phyloP scores from a whole-genome alignment of 768 basidiomycete genomes.

The Suillus subluteus region DNA sequence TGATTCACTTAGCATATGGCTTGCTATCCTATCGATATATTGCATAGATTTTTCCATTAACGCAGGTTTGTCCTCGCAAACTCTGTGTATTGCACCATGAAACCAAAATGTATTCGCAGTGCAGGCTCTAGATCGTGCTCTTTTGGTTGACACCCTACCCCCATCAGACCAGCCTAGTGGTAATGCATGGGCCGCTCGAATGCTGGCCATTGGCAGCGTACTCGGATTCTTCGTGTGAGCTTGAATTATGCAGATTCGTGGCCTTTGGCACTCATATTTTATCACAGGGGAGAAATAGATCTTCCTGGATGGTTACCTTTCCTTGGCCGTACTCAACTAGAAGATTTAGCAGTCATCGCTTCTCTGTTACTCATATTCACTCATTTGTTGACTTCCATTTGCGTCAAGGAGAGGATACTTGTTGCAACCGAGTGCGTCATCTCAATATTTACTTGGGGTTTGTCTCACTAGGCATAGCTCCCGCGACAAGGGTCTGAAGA shows the following conservation, averaged over 20 bases:
- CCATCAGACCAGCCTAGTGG: slow-evolving; percentile 75
- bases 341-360: slow-evolving; percentile 80
- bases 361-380: slow-evolving; percentile 65
- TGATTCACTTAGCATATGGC: slow-evolving; percentile 66
- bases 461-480: slow-evolving; percentile 14
- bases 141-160: slow-evolving; percentile 86
- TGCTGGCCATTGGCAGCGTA: slow-evolving; percentile 86
- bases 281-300: slow-evolving; percentile 74
- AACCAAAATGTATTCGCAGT: slow-evolving; percentile 45
- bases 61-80: slow-evolving; percentile 40
- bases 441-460: neutral
- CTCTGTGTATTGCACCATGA: neutral
- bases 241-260: neutral
- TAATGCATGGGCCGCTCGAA: slow-evolving; percentile 96
- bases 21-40: slow-evolving; percentile 76
- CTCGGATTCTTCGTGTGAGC: slow-evolving; percentile 87
- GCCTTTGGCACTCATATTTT: neutral
- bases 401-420: slow-evolving; percentile 77
- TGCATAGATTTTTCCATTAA: slow-evolving; percentile 69
- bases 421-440: slow-evolving; percentile 41
- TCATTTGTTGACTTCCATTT: slow-evolving; percentile 62
- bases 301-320: slow-evolving; percentile 72
- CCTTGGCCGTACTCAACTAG: slow-evolving; percentile 77
- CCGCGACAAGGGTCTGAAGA: slow-evolving; percentile 33
- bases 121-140: slow-evolving; percentile 87